These are phyloP conservation scores for Nothophoma quercina DNA, from an alignment of 2,329 filamentous ascomycete species.

Conservation along the genomic window DNA sequence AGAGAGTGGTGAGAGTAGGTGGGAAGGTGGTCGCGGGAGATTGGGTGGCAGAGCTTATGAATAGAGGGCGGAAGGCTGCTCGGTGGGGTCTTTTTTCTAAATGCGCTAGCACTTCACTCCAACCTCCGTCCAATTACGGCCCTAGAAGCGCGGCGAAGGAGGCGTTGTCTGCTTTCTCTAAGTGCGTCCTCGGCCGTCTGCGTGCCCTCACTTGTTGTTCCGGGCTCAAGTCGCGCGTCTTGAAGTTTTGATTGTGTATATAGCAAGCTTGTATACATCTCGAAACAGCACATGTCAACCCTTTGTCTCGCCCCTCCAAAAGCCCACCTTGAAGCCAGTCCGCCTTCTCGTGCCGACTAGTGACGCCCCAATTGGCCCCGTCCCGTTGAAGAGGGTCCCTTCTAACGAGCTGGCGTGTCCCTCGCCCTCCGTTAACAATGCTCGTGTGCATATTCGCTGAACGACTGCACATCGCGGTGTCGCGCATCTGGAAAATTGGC, in stretches of 20 bases:
- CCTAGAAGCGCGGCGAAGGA: slow-evolving; percentile 35
- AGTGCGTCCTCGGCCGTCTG: slow-evolving; percentile 29
- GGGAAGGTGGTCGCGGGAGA: slow-evolving; percentile 28
- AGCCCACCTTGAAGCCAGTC: slow-evolving; percentile 27
- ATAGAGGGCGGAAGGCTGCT: slow-evolving; percentile 35
- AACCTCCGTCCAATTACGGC: slow-evolving; percentile 40
- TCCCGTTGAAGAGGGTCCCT: slow-evolving; percentile 2
- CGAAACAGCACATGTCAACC: slow-evolving; percentile 30
- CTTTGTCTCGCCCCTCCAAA: slow-evolving; percentile 23
- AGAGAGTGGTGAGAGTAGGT: slow-evolving; percentile 19
- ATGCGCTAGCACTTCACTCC: slow-evolving; percentile 47
- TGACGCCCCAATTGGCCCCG: slow-evolving; percentile 24
- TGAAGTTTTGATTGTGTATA: slow-evolving; percentile 29
- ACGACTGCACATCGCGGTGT: slow-evolving; percentile 31
- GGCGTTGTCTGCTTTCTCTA: slow-evolving; percentile 29
- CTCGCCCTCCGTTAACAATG: slow-evolving; percentile 22
- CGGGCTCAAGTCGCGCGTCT: slow-evolving; percentile 24
- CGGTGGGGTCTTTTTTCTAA: slow-evolving; percentile 47
- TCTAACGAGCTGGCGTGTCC: slow-evolving; percentile 14
- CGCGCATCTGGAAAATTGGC: slow-evolving; percentile 40
- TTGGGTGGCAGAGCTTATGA: slow-evolving; percentile 46
- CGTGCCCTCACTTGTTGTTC: slow-evolving; percentile 25
- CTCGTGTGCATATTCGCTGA: slow-evolving; percentile 29
- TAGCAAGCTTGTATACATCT: slow-evolving; percentile 18
- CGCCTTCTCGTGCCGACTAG: slow-evolving; percentile 9